These are phyloP conservation scores for Cercospora canescens DNA, from an alignment of 2,329 filamentous ascomycete genomes.

Conservation along the genomic window DNA sequence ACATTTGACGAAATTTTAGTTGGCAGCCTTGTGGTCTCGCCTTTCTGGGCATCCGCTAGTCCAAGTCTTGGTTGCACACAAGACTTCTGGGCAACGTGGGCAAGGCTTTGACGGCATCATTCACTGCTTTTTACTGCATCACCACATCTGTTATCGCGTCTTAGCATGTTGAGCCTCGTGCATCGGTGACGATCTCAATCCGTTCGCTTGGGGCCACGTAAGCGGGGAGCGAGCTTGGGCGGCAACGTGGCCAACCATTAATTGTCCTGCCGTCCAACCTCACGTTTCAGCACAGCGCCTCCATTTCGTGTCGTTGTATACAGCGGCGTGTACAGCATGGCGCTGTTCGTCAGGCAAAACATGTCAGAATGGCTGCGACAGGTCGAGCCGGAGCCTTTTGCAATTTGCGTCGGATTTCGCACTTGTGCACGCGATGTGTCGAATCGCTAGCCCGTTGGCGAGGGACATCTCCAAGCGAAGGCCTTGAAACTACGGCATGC, in stretches of 20 bases:
- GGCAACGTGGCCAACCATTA: conserved; percentile 1
- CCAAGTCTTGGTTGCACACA: neutral
- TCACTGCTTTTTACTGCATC: neutral
- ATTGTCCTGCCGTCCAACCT: neutral
- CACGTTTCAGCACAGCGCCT: neutral
- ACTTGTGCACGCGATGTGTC: neutral
- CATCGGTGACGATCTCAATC: neutral
- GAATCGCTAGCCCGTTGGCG: neutral
- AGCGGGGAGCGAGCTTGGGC: neutral
- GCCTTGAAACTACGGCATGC: neutral
- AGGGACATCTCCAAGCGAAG: neutral
- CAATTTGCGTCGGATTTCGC: neutral
- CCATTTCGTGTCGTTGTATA: neutral
- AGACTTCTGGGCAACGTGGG: neutral
- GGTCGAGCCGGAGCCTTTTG: too few species aligned
- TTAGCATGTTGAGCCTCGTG: neutral
- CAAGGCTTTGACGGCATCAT: neutral
- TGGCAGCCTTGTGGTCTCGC: neutral
- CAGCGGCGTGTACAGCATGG: neutral
- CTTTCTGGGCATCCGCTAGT: neutral
- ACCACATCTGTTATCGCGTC: neutral
- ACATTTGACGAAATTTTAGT: neutral
- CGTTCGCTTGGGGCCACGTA: neutral
- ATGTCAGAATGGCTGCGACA: neutral
- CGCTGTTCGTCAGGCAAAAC: neutral